Conservation (phyloP, 352 stramenopile genomes). For the Pythium oligandrum region DNA sequence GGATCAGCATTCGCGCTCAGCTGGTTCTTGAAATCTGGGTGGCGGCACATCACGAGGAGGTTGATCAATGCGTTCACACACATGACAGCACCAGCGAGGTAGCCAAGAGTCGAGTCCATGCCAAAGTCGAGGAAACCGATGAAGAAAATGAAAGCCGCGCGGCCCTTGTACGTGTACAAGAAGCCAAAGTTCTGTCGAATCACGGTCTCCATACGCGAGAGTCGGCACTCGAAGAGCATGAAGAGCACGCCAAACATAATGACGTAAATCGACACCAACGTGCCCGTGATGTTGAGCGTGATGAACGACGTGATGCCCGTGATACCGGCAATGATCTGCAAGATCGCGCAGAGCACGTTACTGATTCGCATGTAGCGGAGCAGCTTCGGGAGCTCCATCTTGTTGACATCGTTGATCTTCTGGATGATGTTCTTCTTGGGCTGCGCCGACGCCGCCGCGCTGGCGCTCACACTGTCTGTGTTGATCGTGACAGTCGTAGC, state of each 20-base stretch:
- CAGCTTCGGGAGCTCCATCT: constrained; percentile 87
- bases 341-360: constrained; percentile 79
- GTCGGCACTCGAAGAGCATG: constrained; percentile 82
- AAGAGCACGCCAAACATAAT: constrained; percentile 88
- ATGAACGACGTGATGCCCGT: constrained; percentile 84
- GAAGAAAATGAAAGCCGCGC: constrained; percentile 86
- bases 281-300: constrained; percentile 88
- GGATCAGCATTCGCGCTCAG: constrained; percentile 70
- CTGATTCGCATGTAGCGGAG: constrained; percentile 82
- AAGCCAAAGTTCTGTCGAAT: constrained; percentile 87
- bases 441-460: constrained; percentile 35
- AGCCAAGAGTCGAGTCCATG: constrained; percentile 77
- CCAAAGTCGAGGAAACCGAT: constrained; percentile 87
- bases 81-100: constrained; percentile 74
- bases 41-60: constrained; percentile 81
- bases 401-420: constrained; percentile 86
- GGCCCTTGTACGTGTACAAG: constrained; percentile 84
- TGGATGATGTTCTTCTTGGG: constrained; percentile 72
- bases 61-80: constrained; percentile 86
- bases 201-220: constrained; percentile 79
- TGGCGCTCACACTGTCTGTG: constrained; percentile 65
- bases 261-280: constrained; percentile 85
- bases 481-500: constrained; percentile 71
- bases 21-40: constrained; percentile 81
- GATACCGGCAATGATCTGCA: constrained; percentile 79